These are phyloP conservation scores for Globisporangium orthogonon DNA, from an alignment of 352 stramenopile species.

Conservation along the genomic window DNA sequence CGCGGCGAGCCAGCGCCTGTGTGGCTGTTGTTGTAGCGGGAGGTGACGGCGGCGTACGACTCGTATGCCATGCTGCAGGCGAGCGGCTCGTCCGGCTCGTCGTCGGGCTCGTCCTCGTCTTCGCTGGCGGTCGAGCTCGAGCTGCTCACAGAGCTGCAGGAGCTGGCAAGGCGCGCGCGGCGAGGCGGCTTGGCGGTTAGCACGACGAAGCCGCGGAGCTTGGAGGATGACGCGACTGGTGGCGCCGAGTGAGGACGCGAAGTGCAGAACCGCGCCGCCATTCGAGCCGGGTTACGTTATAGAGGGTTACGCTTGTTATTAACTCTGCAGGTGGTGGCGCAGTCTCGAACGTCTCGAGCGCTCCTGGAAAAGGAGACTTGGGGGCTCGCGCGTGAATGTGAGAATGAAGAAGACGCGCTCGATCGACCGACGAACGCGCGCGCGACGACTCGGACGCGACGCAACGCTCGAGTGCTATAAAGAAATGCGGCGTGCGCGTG, in stretches of 20 bases:
- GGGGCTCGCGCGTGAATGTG: neutral
- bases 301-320: neutral
- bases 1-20: conserved; percentile 17
- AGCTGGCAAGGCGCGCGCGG: conserved; percentile 23
- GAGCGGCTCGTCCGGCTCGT: conserved; percentile 10
- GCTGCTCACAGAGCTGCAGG: conserved; percentile 24
- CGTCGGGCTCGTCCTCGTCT: conserved; percentile 17
- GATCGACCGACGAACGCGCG: no score
- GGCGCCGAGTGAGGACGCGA: neutral
- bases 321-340: neutral
- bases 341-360: neutral
- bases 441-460: neutral
- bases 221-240: neutral
- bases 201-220: conserved; percentile 16
- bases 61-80: conserved; percentile 61
- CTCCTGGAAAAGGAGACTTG: neutral
- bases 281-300: neutral
- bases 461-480: neutral
- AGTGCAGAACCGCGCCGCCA: neutral
- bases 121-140: conserved; percentile 34
- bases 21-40: conserved; percentile 25
- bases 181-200: conserved; percentile 17
- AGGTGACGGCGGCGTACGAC: conserved; percentile 64
- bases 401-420: neutral
- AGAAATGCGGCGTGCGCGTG: neutral